Base-by-base conservation (phyloP, 148 eudicot species). In the Talinum fruticosum region DNA sequence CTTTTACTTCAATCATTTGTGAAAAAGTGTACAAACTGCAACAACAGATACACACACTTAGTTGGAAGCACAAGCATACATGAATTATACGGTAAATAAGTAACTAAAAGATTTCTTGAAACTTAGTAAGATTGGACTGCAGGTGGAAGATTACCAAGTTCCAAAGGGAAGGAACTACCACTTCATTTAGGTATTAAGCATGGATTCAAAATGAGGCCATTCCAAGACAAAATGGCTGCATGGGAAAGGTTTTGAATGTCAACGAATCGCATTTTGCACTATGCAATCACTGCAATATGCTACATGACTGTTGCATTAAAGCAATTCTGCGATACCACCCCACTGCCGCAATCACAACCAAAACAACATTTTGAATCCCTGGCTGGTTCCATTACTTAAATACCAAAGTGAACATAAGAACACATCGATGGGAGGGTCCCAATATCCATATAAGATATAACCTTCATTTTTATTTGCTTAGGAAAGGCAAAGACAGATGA, bases 11-110 rank as follows among this genome's bases (percentile, higher is more conserved):
- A 71, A 76, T 78, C 96, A 93, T 88, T 53, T 62, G 77, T 10
- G 93, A 89, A 85, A 93, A 93, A 70, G 88, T 88, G 83, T 84
- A 86, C 78, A 93, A 88, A 81, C 97, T 93, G 91, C 83, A 87
- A 71, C 36, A 69, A 5, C n/a, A 51, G 24, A 84, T 53, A n/a
- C 32, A 67, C 38, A 75, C 26, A 68, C 53, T 79, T 77, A 76
- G 68, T 71, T 30, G n/a, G 14, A 29, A 66, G 44, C 21, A 78
- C 35, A 45, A 33, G 51, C 49, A 67, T 81, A 38, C 16, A 72
- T 36, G 61, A 10, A 59, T n/a, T 67, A 51, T 26, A 10, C 34
- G 76, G 34, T 19, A 44, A 72, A 10, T 8, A 75, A 49, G 26
- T 10, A 53, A n/a, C 8, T 21, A 8, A 61, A 49, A 1, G 10